Evolutionary conservation across 163 green algal genomes (phyloP), one percentile per base, ranked within the genome.

Genomic region (Scenedesmus sp.): DNA sequence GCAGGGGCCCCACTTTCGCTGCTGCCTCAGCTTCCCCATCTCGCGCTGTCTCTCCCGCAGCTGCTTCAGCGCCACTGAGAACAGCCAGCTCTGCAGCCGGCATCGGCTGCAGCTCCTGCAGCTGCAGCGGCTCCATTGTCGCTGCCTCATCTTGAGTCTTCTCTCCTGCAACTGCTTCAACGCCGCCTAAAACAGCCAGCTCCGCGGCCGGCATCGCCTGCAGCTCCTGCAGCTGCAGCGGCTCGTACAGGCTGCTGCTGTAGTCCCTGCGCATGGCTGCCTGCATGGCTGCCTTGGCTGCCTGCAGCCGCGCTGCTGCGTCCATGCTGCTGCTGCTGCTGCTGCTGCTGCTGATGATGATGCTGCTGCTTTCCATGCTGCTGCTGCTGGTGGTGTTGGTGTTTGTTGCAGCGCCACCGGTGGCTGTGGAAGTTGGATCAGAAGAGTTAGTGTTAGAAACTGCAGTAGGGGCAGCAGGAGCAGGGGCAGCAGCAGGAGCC

Each of bases 371-470:
- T 1, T 18, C 46, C 66, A 9, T 15, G 23, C 81, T 67, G 70
- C 26, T n/a, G 55, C 16, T 90, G 89, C 82, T 90, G 20, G 55
- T 54, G 88, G 56, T 67, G 56, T 9, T 81, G 77, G 15, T 57
- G 15, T 46, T 79, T 73, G 90, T 8, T 62, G 90, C 90, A 13
- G 6, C 60, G 56, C 56, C 34, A 46, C 34, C 34, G 34, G 34
- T 46, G 34, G 34, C 34, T 46, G 34, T 46, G 34, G 34, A 46
- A 46, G 34, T 46, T 46, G 34, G 34, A 46, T 46, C 34, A 46
- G 34, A 46, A 46, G 34, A 46, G 34, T 46, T 46, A 46, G 34
- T 20, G 62, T 18, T 46, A 64, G 52, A 4, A 12, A 3, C 66
- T 64, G 26, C 86, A 74, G 66, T n/a, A 67, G 66, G 26, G 0